Evolutionary conservation across 352 stramenopile genomes (phyloP).

Genomic region (Globisporangium mamillatum): DNA sequence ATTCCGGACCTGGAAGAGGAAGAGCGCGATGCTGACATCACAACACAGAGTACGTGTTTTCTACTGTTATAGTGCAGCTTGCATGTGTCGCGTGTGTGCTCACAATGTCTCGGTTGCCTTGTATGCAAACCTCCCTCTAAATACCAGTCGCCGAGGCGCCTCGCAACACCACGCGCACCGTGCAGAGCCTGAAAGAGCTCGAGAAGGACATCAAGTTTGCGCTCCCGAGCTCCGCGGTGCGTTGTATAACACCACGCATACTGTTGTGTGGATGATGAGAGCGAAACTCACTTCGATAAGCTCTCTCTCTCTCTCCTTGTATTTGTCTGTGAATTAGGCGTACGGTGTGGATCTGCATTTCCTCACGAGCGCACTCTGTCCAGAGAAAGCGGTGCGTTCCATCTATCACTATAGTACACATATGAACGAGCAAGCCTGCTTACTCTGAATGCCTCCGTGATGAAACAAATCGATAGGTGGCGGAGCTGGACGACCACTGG

Average conservation of each 20-base stretch:
- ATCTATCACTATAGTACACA: not conserved
- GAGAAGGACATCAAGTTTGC: slow-evolving; percentile 79
- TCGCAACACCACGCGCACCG: slow-evolving; percentile 58
- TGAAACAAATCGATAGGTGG: slow-evolving; percentile 29
- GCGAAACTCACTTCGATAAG: not conserved
- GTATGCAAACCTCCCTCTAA: not conserved
- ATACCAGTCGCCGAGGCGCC: slow-evolving; percentile 66
- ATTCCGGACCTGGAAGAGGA: slow-evolving; percentile 82
- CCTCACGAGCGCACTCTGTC: slow-evolving; percentile 61
- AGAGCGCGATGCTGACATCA: slow-evolving; percentile 75
- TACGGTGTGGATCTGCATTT: slow-evolving; percentile 66
- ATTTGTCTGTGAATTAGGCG: slow-evolving; percentile 23
- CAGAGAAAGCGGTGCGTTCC: slow-evolving; percentile 60
- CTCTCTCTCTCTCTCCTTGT: not conserved
- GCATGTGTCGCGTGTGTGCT: not conserved
- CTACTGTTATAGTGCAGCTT: slow-evolving; percentile 2
- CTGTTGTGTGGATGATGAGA: not conserved
- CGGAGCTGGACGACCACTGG: slow-evolving; percentile 67
- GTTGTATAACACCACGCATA: not conserved
- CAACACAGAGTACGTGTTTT: slow-evolving; percentile 40
- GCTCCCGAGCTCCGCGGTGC: slow-evolving; percentile 52
- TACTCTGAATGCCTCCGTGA: not conserved
- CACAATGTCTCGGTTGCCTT: not conserved
- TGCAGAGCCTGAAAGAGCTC: slow-evolving; percentile 77
- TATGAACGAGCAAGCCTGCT: not conserved